Conservation (phyloP, 495 filamentous ascomycete genomes). For the Durotheca rogersii region DNA sequence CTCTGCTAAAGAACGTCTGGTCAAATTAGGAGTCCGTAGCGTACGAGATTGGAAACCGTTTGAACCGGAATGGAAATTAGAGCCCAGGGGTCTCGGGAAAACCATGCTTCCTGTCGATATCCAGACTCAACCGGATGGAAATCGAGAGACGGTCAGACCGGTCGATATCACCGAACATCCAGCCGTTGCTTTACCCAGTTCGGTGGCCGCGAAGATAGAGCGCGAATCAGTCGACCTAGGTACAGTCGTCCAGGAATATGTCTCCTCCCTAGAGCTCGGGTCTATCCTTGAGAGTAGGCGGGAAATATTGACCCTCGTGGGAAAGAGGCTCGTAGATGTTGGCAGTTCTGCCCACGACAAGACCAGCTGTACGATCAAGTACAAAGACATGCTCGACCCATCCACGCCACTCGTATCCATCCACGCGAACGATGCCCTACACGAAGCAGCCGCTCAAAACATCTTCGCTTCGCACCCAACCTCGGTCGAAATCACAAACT, state of each 20-base stretch:
- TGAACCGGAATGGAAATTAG: conserved; percentile 4
- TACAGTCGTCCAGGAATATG: conserved; percentile 5
- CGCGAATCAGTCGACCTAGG: conserved; percentile 5
- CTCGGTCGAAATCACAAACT: conserved; percentile 37
- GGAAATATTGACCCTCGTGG: conserved; percentile 3
- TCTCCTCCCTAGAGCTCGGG: conserved; percentile 11
- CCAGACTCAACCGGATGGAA: background rate
- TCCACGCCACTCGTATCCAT: background rate
- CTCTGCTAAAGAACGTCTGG: conserved; percentile 31
- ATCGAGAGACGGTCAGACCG: background rate
- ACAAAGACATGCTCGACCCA: conserved; percentile 8
- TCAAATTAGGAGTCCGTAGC: conserved; percentile 30
- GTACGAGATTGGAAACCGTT: conserved; percentile 29
- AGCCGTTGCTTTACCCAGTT: background rate
- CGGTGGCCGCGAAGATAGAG: background rate
- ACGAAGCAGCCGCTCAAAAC: background rate
- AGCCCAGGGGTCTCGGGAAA: conserved; percentile 6
- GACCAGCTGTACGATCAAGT: background rate
- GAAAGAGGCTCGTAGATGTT: conserved; percentile 9
- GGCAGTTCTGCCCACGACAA: background rate
- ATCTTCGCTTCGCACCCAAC: conserved; percentile 34
- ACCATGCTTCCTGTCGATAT: conserved; percentile 12
- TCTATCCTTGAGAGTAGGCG: conserved; percentile 6
- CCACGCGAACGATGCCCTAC: conserved; percentile 2
- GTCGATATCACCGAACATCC: background rate